Evolutionary conservation across 1,284 basidiomycete genomes (phyloP).

Genomic region (Inonotus obliquus): DNA sequence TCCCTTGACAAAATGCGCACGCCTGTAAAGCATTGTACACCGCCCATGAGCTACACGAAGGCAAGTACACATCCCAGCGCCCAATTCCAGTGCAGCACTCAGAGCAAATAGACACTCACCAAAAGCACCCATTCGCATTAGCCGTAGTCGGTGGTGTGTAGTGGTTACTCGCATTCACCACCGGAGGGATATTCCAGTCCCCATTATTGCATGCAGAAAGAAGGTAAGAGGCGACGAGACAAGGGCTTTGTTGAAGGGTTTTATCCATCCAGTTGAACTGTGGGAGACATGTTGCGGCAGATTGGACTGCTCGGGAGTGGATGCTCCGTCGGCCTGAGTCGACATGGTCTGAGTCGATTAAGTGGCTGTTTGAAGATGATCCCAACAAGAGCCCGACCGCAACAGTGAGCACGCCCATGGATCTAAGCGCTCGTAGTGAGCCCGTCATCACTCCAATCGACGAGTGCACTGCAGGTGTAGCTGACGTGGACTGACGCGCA

Average conservation of each 20-base stretch:
- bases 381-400: no score
- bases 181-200: not conserved
- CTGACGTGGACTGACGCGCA: no score
- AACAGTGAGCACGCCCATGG: no score
- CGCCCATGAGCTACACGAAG: slow-evolving; percentile 17
- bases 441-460: no score
- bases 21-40: slow-evolving; percentile 18
- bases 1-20: slow-evolving; percentile 15
- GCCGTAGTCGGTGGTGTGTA: slow-evolving; percentile 6
- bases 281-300: not conserved
- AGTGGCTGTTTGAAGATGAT: no score
- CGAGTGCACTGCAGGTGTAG: no score
- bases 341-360: no score
- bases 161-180: not conserved
- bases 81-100: not conserved
- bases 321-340: not conserved
- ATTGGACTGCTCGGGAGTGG: slow-evolving; percentile 1
- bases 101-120: not conserved
- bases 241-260: slow-evolving; percentile 10
- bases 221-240: slow-evolving; percentile 14
- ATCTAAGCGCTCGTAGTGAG: no score
- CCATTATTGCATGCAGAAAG: slow-evolving; percentile 9
- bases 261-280: slow-evolving; percentile 15
- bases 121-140: slow-evolving; percentile 8
- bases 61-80: not conserved